Conservation (phyloP, 2,329 filamentous ascomycete species). For the Fusarium verrucosum region DNA sequence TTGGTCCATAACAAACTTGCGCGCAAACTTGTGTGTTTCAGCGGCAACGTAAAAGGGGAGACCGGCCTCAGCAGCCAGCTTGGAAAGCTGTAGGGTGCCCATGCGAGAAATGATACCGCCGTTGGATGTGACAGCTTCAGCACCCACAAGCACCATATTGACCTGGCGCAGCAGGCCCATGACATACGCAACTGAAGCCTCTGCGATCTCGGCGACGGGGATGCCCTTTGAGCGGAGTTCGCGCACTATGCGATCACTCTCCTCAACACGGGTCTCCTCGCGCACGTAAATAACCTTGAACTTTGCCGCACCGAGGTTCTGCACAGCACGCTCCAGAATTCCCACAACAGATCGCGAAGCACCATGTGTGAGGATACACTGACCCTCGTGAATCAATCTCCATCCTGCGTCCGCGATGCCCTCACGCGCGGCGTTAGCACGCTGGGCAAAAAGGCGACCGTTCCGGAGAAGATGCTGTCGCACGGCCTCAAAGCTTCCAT, state of each 20-base stretch:
- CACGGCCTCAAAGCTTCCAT: conserved; percentile 76
- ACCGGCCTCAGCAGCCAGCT: conserved; percentile 74
- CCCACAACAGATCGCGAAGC: conserved; percentile 85
- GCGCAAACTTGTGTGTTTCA: conserved; percentile 96
- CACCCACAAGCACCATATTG: conserved; percentile 72
- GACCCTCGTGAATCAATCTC: conserved; percentile 80
- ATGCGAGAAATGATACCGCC: conserved; percentile 91
- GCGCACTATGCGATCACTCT: conserved; percentile 76
- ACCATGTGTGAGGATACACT: conserved; percentile 88
- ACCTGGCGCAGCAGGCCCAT: conserved; percentile 67
- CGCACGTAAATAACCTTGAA: conserved; percentile 88
- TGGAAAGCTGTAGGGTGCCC: conserved; percentile 85
- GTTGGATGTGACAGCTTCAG: conserved; percentile 92
- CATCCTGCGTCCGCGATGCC: conserved; percentile 83
- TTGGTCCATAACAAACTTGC: conserved; percentile 84
- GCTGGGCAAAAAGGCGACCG: conserved; percentile 83
- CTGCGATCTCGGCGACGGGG: conserved; percentile 72
- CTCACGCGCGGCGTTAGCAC: conserved; percentile 85
- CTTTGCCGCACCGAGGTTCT: conserved; percentile 66
- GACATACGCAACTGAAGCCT: conserved; percentile 78
- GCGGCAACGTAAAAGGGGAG: conserved; percentile 90
- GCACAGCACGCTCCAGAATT: conserved; percentile 73
- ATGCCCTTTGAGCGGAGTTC: conserved; percentile 78
- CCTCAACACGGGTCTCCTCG: conserved; percentile 62
- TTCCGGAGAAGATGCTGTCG: conserved; percentile 86